Evolutionary conservation across 345 rosid species (phyloP).

Genomic region (Iberis pinnata): DNA sequence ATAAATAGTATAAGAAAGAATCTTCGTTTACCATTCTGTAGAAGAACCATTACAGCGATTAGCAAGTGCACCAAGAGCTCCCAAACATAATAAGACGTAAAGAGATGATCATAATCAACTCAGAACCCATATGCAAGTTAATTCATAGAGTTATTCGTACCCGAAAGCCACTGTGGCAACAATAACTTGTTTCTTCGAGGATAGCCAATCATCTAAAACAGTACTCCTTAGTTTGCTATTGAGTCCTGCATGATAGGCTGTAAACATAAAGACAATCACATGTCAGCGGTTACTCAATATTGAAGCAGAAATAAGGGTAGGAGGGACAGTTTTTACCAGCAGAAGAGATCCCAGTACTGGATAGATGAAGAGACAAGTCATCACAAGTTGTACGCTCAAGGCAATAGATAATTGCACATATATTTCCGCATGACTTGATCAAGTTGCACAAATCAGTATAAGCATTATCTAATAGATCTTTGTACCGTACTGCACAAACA

Average conservation of each 20-base stretch:
- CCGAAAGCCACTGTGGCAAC: slow-evolving; percentile 99
- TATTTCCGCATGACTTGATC: slow-evolving; percentile 58
- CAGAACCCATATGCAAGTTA: background rate
- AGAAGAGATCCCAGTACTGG: slow-evolving; percentile 65
- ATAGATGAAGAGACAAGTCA: slow-evolving; percentile 66
- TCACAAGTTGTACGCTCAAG: slow-evolving; percentile 94
- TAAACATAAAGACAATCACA: slow-evolving; percentile 20
- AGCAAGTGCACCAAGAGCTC: slow-evolving; percentile 45
- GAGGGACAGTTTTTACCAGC: slow-evolving; percentile 47
- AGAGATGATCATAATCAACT: slow-evolving; percentile 35
- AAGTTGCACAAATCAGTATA: slow-evolving; percentile 62
- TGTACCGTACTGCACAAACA: slow-evolving; percentile 69
- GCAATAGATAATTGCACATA: slow-evolving; percentile 89
- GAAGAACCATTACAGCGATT: slow-evolving; percentile 36
- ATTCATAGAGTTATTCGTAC: slow-evolving; percentile 39
- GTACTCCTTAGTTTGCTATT: slow-evolving; percentile 66
- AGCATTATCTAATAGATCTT: slow-evolving; percentile 71
- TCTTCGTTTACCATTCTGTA: slow-evolving; percentile 72
- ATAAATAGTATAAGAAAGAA: slow-evolving; percentile 1
- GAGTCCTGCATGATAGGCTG: slow-evolving; percentile 96
- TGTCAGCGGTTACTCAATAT: background rate
- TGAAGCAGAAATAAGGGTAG: background rate
- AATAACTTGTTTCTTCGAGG: slow-evolving; percentile 86
- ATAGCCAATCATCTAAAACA: slow-evolving; percentile 87
- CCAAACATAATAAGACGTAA: slow-evolving; percentile 36